These are phyloP conservation scores for Cryptosporidium bovis DNA, from an alignment of 169 alveolate species.

Conservation along the genomic window DNA sequence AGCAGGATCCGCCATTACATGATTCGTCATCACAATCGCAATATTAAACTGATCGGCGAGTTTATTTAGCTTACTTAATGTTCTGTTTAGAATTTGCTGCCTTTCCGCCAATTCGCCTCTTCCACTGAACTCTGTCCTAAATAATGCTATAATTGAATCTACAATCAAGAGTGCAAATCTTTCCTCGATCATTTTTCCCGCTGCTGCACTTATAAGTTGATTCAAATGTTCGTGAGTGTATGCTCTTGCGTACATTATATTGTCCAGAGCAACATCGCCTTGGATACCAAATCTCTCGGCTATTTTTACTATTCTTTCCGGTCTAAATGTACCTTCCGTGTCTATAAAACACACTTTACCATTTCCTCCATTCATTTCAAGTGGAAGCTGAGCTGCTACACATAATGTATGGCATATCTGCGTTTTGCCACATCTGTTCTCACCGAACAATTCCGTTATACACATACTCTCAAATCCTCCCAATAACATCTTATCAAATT, in stretches of 20 bases:
- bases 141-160: conserved; percentile 87
- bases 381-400: conserved; percentile 86
- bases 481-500: conserved; percentile 84
- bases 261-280: conserved; percentile 85
- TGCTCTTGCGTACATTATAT: conserved; percentile 90
- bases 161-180: conserved; percentile 86
- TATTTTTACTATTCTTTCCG: conserved; percentile 87
- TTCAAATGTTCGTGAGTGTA: conserved; percentile 87
- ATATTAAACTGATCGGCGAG: conserved; percentile 95
- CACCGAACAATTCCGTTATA: conserved; percentile 90
- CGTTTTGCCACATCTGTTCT: conserved; percentile 87
- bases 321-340: conserved; percentile 92
- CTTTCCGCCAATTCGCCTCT: conserved; percentile 91
- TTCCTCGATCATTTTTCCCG: conserved; percentile 88
- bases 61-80: conserved; percentile 87
- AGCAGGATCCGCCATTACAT: conserved; percentile 94
- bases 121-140: conserved; percentile 90
- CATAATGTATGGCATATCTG: conserved; percentile 87
- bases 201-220: conserved; percentile 84
- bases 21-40: conserved; percentile 95
- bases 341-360: conserved; percentile 91
- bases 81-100: conserved; percentile 86
- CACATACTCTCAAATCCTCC: conserved; percentile 91
- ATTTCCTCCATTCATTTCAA: conserved; percentile 87
- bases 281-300: conserved; percentile 89